These are phyloP conservation scores for Colletotrichum viniferum DNA, from an alignment of 2,329 filamentous ascomycete species.

Conservation along the genomic window DNA sequence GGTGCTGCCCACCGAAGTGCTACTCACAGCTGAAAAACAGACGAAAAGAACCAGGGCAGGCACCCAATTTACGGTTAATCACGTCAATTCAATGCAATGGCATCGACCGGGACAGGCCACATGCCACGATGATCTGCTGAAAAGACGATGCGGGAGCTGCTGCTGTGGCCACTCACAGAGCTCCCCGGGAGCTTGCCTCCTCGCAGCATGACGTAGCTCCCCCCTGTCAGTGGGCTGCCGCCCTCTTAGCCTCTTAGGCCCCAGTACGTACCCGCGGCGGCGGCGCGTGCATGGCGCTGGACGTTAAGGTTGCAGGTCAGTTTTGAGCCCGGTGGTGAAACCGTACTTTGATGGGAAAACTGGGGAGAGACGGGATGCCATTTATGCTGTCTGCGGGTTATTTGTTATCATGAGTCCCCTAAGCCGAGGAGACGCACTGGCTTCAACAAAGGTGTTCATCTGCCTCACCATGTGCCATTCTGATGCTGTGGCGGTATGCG, in stretches of 20 bases:
- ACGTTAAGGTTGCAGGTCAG: constrained; percentile 21
- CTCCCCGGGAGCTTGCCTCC: constrained; percentile 15
- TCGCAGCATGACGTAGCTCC: constrained; percentile 19
- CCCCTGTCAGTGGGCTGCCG: constrained; percentile 3
- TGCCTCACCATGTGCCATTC: not conserved
- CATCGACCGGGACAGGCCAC: not conserved
- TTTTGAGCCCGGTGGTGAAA: constrained; percentile 18
- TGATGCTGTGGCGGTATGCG: not conserved
- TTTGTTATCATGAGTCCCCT: not conserved
- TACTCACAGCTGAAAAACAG: not conserved
- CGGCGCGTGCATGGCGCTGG: constrained; percentile 12
- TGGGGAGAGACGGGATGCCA: not conserved
- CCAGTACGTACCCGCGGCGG: not conserved
- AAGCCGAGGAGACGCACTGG: not conserved
- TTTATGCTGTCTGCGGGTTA: not conserved
- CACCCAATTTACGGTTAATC: not conserved
- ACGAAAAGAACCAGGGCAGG: not conserved
- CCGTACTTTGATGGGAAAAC: constrained; percentile 3
- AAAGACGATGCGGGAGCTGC: constrained; percentile 17
- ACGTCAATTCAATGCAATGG: constrained; percentile 18
- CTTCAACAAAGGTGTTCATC: not conserved
- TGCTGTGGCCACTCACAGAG: constrained; percentile 19
- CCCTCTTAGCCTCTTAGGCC: not conserved
- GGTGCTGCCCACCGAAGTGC: not conserved
- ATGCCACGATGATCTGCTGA: constrained; percentile 19